Conservation (phyloP, 2,329 filamentous ascomycete genomes). For the Alternaria tenuissima region DNA sequence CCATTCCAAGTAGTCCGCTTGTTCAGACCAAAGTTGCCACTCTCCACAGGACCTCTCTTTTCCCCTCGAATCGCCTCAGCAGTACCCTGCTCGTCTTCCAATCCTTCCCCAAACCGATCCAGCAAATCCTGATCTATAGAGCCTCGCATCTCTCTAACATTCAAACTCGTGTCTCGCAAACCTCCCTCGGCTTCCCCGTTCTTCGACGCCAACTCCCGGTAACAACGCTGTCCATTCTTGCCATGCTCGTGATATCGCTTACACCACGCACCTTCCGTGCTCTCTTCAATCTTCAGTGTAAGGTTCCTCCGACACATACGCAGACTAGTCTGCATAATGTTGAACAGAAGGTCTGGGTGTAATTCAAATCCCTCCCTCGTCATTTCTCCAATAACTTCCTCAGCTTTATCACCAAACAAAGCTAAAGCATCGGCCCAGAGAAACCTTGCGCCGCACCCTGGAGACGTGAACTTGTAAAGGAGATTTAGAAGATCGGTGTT, state of each 20-base stretch:
- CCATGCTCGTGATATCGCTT: conserved; percentile 43
- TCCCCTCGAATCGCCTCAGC: background rate
- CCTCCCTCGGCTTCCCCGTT: background rate
- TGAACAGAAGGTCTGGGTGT: conserved; percentile 28
- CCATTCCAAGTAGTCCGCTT: conserved; percentile 2
- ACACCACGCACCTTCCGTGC: conserved; percentile 39
- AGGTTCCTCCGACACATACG: conserved; percentile 32
- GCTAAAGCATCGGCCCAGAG: conserved; percentile 46
- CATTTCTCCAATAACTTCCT: conserved; percentile 9
- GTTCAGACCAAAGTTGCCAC: background rate
- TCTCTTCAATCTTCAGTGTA: conserved; percentile 45
- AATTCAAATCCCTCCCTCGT: conserved; percentile 1
- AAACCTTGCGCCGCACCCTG: conserved; percentile 33
- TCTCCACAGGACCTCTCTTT: background rate
- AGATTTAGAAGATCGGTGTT: conserved; percentile 20
- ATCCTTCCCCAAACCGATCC: background rate
- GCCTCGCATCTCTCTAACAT: background rate
- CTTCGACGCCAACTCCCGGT: conserved; percentile 25
- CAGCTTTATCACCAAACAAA: conserved; percentile 30
- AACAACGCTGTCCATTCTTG: conserved; percentile 32
- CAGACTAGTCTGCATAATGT: conserved; percentile 39
- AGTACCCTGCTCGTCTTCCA: background rate
- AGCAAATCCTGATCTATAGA: background rate
- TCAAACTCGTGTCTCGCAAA: background rate
- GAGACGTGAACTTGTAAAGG: conserved; percentile 33